phyloP scores from a whole-genome alignment of 1,284 basidiomycete genomes.

The Microbotryum silenes-acaulis region DNA sequence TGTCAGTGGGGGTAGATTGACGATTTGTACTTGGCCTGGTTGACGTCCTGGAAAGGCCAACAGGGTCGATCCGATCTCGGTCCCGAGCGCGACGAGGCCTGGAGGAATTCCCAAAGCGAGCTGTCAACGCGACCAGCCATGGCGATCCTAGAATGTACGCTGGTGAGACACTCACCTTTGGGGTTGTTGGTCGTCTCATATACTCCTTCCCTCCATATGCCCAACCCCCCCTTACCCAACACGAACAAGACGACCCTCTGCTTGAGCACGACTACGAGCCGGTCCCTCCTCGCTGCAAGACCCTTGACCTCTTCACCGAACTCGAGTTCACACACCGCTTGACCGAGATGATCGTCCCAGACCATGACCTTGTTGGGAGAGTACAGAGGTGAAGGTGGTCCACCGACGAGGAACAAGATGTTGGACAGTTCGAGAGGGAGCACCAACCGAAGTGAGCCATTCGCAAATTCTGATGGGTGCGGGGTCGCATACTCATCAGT shows the following conservation, averaged over 20 bases:
- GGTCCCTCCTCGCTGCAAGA: conserved; percentile 66
- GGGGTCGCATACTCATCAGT: not conserved
- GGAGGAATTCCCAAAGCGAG: conserved; percentile 8
- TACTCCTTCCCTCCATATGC: conserved; percentile 57
- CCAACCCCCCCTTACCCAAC: conserved; percentile 27
- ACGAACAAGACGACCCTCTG: conserved; percentile 67
- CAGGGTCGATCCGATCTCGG: conserved; percentile 65
- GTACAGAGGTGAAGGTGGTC: conserved; percentile 80
- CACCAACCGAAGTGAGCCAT: conserved; percentile 52
- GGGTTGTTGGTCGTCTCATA: conserved; percentile 88
- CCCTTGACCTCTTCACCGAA: conserved; percentile 81
- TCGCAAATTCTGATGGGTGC: conserved; percentile 15
- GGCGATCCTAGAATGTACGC: too few species aligned
- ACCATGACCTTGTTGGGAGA: conserved; percentile 89
- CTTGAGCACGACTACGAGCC: conserved; percentile 73
- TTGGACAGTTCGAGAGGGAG: conserved; percentile 76
- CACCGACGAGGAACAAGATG: conserved; percentile 79
- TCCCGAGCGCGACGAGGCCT: conserved; percentile 79
- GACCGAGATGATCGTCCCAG: conserved; percentile 69
- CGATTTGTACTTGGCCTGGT: conserved; percentile 79
- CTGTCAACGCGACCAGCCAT: not conserved
- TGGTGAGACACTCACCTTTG: conserved; percentile 52
- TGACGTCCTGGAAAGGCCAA: conserved; percentile 82
- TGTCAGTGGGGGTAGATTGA: conserved; percentile 62
- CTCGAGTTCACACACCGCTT: conserved; percentile 79